Conservation (phyloP, 345 rosid genomes). For the Sonneratia caseolaris region DNA sequence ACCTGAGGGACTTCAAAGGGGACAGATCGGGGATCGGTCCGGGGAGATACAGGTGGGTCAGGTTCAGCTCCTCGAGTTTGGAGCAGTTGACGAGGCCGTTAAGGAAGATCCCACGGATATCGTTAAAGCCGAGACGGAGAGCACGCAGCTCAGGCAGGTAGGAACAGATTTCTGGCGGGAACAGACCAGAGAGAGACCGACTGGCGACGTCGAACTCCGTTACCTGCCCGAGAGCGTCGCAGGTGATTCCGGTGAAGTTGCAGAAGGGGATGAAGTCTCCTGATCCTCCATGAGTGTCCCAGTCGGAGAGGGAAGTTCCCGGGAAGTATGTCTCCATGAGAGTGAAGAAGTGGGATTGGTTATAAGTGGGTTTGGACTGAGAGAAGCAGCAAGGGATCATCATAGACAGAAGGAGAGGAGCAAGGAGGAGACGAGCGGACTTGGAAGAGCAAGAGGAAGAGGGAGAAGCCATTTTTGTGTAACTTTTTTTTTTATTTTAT, state of each 20-base stretch:
- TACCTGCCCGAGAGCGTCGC: constrained; percentile 50
- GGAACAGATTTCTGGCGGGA: constrained; percentile 55
- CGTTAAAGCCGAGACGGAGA: constrained; percentile 54
- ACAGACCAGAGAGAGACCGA: constrained; percentile 55
- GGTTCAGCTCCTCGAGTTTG: constrained; percentile 43
- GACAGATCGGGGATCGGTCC: constrained; percentile 65
- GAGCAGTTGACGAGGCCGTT: constrained; percentile 53
- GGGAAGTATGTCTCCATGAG: constrained; percentile 48
- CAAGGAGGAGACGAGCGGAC: neutral
- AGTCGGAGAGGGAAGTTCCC: constrained; percentile 41
- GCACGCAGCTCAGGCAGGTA: constrained; percentile 57
- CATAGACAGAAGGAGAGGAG: neutral
- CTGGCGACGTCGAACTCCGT: constrained; percentile 43
- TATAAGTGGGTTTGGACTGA: constrained; percentile 8
- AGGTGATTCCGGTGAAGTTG: constrained; percentile 57
- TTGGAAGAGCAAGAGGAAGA: constrained; percentile 2
- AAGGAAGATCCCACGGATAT: constrained; percentile 44
- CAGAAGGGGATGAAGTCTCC: constrained; percentile 26
- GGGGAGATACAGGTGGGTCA: constrained; percentile 24
- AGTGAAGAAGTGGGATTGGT: constrained; percentile 53
- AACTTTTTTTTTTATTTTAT: too few relatives aligned
- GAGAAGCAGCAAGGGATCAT: constrained; percentile 1
- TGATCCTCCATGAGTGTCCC: constrained; percentile 35
- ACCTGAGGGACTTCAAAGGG: constrained; percentile 31
- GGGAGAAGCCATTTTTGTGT: neutral